Evolutionary conservation across 495 filamentous ascomycete genomes (phyloP).

Genomic region (Podospora conica): DNA sequence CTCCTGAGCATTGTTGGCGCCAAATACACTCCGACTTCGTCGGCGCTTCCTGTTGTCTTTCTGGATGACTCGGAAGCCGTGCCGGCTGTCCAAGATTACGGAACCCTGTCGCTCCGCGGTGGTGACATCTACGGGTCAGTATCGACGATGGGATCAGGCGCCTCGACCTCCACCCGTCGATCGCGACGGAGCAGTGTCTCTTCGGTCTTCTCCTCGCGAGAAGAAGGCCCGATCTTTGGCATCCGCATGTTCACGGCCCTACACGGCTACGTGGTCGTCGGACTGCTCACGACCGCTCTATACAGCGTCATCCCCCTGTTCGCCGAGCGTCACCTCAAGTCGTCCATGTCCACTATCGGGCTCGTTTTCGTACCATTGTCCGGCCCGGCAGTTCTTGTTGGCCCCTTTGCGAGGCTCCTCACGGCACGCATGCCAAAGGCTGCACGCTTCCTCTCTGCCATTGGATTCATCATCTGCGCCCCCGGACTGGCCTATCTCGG

Average conservation of each 20-base stretch:
- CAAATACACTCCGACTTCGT: not conserved
- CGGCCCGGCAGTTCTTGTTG: slow-evolving; percentile 19
- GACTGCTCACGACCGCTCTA: slow-evolving; percentile 19
- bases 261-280: slow-evolving; percentile 22
- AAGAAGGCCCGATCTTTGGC: not conserved
- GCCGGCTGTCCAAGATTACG: slow-evolving; percentile 12
- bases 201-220: not conserved
- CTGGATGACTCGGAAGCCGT: not conserved
- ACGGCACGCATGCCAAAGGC: slow-evolving; percentile 13
- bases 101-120: slow-evolving; percentile 13
- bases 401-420: slow-evolving; percentile 15
- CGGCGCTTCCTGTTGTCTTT: not conserved
- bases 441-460: slow-evolving; percentile 14
- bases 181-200: not conserved
- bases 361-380: slow-evolving; percentile 21
- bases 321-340: slow-evolving; percentile 15
- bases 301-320: slow-evolving; percentile 24
- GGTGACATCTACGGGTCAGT: slow-evolving; percentile 8
- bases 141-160: slow-evolving; percentile 10
- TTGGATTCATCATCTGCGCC: slow-evolving; percentile 21
- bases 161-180: not conserved
- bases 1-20: slow-evolving; percentile 14
- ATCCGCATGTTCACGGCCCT: slow-evolving; percentile 20
- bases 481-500: slow-evolving; percentile 20
- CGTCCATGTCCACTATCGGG: slow-evolving; percentile 16